Evolutionary conservation across 2,329 filamentous ascomycete genomes (phyloP).

Genomic region (Sporothrix mexicana): DNA sequence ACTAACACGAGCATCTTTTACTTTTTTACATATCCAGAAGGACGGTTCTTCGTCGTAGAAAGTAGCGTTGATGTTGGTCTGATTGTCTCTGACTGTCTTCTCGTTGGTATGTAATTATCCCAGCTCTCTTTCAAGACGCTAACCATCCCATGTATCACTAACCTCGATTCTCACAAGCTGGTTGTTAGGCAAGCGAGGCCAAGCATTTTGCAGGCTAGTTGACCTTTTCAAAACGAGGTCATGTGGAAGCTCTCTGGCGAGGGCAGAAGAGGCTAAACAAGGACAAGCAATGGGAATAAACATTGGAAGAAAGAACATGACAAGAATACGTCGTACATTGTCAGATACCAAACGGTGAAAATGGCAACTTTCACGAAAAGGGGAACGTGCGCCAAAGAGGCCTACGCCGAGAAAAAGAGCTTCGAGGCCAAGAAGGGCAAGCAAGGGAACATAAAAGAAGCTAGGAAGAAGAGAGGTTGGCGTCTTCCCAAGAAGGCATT

Average conservation of each 20-base stretch:
- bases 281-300: background rate
- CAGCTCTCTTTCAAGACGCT: background rate
- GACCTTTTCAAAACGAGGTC: background rate
- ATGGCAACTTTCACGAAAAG: background rate
- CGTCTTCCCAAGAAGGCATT: background rate
- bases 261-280: background rate
- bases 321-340: background rate
- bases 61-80: background rate
- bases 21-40: background rate
- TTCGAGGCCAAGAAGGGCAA: background rate
- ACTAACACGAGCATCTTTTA: background rate
- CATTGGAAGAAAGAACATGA: background rate
- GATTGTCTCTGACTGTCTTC: background rate
- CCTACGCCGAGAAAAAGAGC: background rate
- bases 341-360: background rate
- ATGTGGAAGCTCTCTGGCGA: background rate
- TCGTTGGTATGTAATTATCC: background rate
- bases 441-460: background rate
- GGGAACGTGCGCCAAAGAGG: conserved; percentile 17
- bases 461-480: background rate
- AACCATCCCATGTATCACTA: background rate
- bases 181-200: background rate
- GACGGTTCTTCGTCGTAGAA: background rate
- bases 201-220: too few species aligned
- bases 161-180: conserved; percentile 10